phyloP scores from a whole-genome alignment of 176 grass and related monocot genomes.

The Eleusine indica region DNA sequence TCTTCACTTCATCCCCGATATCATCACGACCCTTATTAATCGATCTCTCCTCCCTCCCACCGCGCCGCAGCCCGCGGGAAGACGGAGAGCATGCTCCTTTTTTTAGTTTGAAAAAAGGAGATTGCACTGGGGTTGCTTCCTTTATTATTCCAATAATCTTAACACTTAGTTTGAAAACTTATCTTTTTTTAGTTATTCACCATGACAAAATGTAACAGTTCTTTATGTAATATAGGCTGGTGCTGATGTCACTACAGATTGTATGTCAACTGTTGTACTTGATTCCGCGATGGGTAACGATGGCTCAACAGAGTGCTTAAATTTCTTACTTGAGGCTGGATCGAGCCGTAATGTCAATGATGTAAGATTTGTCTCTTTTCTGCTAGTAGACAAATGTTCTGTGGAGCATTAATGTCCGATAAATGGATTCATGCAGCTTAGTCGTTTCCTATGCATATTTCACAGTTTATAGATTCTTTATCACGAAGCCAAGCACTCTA shows the following conservation, averaged over 20 bases:
- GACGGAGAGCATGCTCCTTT: constrained; percentile 26
- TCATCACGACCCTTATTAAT: not conserved
- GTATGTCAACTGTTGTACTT: constrained; percentile 19
- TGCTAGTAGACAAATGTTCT: not conserved
- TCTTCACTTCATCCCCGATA: not conserved
- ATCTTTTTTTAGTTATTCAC: not conserved
- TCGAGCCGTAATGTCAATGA: not conserved
- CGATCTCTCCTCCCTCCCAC: not conserved
- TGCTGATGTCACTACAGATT: constrained; percentile 40
- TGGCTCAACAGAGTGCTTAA: constrained; percentile 35
- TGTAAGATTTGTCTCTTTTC: constrained; percentile 32
- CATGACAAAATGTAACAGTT: not conserved
- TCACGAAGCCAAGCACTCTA: no score
- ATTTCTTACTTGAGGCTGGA: constrained; percentile 18
- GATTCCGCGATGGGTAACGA: constrained; percentile 24
- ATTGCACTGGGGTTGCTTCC: not conserved
- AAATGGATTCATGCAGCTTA: not conserved
- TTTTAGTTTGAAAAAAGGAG: no score
- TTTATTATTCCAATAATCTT: not conserved
- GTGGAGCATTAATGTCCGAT: not conserved
- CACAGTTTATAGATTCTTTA: not conserved
- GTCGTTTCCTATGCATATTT: not conserved
- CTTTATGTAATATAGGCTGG: constrained; percentile 29
- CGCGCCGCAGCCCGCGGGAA: not conserved
- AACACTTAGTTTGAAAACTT: not conserved